Conservation (phyloP, 768 basidiomycete species). For the Boletus huronensis region DNA sequence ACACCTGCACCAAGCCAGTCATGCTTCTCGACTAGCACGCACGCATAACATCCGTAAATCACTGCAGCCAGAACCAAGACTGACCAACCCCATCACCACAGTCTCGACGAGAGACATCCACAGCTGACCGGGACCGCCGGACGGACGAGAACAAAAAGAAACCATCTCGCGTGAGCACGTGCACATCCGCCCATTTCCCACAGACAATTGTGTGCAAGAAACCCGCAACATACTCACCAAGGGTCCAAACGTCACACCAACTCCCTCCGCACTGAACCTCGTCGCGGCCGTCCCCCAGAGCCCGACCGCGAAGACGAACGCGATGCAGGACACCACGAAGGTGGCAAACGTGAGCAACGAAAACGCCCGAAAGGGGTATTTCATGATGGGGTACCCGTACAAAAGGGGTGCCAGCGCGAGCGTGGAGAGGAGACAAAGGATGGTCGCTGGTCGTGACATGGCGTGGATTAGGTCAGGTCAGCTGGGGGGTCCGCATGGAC, state of each 20-base stretch:
- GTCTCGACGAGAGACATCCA: conserved; percentile 2
- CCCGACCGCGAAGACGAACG: not conserved
- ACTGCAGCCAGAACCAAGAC: not conserved
- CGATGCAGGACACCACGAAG: not conserved
- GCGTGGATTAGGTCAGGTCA: not conserved
- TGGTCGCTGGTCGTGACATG: not conserved
- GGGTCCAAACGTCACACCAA: not conserved
- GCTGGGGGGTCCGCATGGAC: not conserved
- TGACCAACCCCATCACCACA: not conserved
- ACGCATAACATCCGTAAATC: not conserved
- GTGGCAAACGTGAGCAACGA: not conserved
- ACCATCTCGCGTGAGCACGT: not conserved
- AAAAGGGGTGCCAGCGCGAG: not conserved
- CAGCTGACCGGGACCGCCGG: not conserved
- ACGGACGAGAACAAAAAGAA: not conserved
- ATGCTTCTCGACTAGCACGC: too few relatives aligned
- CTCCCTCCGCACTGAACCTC: not conserved
- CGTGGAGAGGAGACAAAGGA: not conserved
- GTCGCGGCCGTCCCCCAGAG: not conserved
- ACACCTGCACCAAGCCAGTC: not conserved
- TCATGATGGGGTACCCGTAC: not conserved
- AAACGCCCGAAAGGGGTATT: not conserved
- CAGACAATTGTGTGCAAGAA: not conserved
- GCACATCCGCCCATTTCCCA: not conserved
- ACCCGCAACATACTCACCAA: not conserved